These are phyloP conservation scores for Boletales sp. DNA, from an alignment of 768 basidiomycete species.

Conservation along the genomic window DNA sequence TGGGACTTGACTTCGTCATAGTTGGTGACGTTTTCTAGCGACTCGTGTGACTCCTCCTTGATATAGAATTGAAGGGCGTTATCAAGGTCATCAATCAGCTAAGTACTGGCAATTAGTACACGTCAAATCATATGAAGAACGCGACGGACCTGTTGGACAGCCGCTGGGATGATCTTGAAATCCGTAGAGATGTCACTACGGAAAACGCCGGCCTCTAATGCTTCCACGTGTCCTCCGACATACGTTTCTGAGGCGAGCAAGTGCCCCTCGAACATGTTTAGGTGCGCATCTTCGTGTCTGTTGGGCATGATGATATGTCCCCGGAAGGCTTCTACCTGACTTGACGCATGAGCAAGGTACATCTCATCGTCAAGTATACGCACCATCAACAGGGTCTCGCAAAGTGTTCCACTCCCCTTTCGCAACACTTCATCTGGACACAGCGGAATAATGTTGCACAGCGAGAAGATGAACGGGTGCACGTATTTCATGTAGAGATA, in stretches of 20 bases:
- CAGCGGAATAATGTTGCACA: constrained; percentile 98
- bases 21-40: constrained; percentile 84
- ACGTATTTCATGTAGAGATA: constrained; percentile 99
- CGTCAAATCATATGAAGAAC: not conserved
- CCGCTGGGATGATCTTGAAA: constrained; percentile 89
- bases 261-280: constrained; percentile 94
- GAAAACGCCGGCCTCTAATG: constrained; percentile 97
- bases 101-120: not conserved
- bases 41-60: constrained; percentile 74
- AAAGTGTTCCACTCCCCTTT: constrained; percentile 95
- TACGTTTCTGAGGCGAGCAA: constrained; percentile 97
- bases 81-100: constrained; percentile 95
- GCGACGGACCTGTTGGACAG: constrained; percentile 70
- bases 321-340: constrained; percentile 91
- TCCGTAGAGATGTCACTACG: constrained; percentile 92
- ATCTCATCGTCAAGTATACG: constrained; percentile 17
- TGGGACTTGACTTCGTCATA: constrained; percentile 87
- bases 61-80: constrained; percentile 88
- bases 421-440: constrained; percentile 94
- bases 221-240: constrained; percentile 98
- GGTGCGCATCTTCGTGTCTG: constrained; percentile 87
- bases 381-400: constrained; percentile 97
- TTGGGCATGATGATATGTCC: constrained; percentile 97
- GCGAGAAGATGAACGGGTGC: constrained; percentile 97
- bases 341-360: constrained; percentile 4